These are phyloP conservation scores for Pisolithus microcarpus DNA, from an alignment of 768 basidiomycete genomes.

Conservation along the genomic window DNA sequence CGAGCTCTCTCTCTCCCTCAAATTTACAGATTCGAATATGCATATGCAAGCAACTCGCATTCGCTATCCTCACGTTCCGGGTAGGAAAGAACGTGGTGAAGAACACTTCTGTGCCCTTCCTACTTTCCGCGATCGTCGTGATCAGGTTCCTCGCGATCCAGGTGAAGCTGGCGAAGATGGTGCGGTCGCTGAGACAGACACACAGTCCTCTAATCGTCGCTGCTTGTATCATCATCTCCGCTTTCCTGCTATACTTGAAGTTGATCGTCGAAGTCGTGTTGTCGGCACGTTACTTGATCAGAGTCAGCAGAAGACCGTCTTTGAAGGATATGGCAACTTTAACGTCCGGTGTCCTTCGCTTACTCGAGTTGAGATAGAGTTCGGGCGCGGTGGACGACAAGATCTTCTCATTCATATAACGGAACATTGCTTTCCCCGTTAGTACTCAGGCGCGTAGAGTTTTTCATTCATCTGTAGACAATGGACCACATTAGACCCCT, in stretches of 20 bases:
- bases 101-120: slow-evolving; percentile 22
- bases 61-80: slow-evolving; percentile 23
- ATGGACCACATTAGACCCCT: no score
- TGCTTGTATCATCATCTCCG: slow-evolving; percentile 17
- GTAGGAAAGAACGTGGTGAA: slow-evolving; percentile 22
- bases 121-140: slow-evolving; percentile 25
- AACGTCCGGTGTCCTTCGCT: slow-evolving; percentile 19
- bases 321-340: slow-evolving; percentile 16
- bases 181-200: slow-evolving; percentile 20
- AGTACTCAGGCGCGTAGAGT: no score
- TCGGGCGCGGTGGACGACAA: neutral
- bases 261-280: slow-evolving; percentile 21
- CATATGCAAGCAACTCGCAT: slow-evolving; percentile 17
- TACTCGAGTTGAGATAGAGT: slow-evolving; percentile 26
- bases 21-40: slow-evolving; percentile 13
- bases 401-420: no score
- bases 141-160: slow-evolving; percentile 24
- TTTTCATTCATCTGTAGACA: no score
- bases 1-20: no score
- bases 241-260: slow-evolving; percentile 22
- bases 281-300: slow-evolving; percentile 21
- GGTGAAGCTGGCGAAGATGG: slow-evolving; percentile 23
- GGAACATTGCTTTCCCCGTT: no score
- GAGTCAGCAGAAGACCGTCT: slow-evolving; percentile 22
- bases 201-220: slow-evolving; percentile 20